phyloP scores from a whole-genome alignment of 2,329 filamentous ascomycete species.

The Apiospora rasikravindrae region DNA sequence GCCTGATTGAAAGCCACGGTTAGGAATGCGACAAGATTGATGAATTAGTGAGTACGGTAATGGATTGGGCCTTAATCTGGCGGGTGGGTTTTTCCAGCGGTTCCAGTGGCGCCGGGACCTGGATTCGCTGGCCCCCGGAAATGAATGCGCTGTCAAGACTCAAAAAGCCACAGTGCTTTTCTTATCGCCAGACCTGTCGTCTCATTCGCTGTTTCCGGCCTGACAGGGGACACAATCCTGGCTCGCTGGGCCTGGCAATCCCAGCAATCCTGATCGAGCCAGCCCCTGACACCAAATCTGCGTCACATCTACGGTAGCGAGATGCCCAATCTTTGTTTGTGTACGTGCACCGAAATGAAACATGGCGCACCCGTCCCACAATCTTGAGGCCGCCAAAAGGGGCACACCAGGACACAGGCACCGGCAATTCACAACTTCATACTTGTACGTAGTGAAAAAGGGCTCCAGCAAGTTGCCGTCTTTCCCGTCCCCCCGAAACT shows the following conservation, averaged over 20 bases:
- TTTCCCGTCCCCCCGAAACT: neutral
- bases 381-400: slow-evolving; percentile 9
- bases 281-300: neutral
- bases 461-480: neutral
- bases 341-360: slow-evolving; percentile 14
- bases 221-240: neutral
- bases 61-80: neutral
- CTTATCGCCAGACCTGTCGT: neutral
- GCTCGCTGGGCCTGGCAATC: neutral
- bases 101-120: neutral
- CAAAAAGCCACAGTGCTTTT: neutral
- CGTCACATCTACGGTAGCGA: neutral
- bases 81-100: neutral
- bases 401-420: too few species aligned
- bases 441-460: neutral
- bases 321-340: neutral
- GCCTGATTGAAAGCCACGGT: neutral
- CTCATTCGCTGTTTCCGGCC: neutral
- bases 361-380: neutral
- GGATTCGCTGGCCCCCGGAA: neutral
- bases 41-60: neutral
- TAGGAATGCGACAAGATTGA: neutral
- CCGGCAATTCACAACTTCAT: neutral
- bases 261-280: neutral
- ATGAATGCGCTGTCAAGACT: slow-evolving; percentile 5